A percentile compares a stretch with the other conserved stretches of the same genome.
phyloP scores from a whole-genome alignment of 305 asterid genomes.

The Solanum aculeatissimum region DNA sequence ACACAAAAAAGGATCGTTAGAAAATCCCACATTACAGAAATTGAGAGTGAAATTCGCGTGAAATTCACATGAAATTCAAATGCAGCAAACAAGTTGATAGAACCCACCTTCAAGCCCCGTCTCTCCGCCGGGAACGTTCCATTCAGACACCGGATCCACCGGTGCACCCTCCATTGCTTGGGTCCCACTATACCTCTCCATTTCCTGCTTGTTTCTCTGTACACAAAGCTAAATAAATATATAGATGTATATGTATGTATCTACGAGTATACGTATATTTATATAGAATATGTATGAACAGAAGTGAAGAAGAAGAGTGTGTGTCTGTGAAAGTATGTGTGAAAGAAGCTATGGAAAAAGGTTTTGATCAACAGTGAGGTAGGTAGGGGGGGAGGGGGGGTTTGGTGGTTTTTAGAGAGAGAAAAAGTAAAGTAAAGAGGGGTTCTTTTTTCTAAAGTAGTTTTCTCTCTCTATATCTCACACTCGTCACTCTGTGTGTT shows the following conservation, averaged over 20 bases:
- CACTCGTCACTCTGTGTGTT: conserved; percentile 17
- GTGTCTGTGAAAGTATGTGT: conserved; percentile 11
- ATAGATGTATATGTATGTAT: neutral
- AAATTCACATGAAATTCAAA: conserved; percentile 47
- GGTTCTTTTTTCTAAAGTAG: conserved; percentile 18
- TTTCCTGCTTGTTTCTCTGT: conserved; percentile 9
- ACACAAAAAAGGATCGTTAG: conserved; percentile 2
- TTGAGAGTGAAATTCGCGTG: conserved; percentile 21
- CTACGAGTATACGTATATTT: conserved; percentile 11
- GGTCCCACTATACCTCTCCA: conserved; percentile 66
- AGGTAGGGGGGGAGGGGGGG: neutral
- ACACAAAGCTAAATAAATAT: neutral
- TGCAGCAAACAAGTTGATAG: conserved; percentile 11
- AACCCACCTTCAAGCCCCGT: conserved; percentile 90
- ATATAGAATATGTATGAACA: conserved; percentile 6
- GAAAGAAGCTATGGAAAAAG: neutral
- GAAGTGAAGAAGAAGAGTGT: conserved; percentile 19
- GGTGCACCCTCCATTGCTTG: conserved; percentile 47
- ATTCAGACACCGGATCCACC: conserved; percentile 84
- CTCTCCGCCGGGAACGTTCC: conserved; percentile 84
- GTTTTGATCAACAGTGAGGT: conserved; percentile 5
- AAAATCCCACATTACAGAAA: conserved; percentile 20
- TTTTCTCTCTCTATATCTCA: conserved; percentile 10
- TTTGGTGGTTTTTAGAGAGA: conserved; percentile 27
- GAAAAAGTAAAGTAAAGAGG: conserved; percentile 7